A percentile compares a stretch with the other conserved stretches of the same genome.
Conservation (phyloP, 148 eudicot species). For the Rhododendron williamsianum region DNA sequence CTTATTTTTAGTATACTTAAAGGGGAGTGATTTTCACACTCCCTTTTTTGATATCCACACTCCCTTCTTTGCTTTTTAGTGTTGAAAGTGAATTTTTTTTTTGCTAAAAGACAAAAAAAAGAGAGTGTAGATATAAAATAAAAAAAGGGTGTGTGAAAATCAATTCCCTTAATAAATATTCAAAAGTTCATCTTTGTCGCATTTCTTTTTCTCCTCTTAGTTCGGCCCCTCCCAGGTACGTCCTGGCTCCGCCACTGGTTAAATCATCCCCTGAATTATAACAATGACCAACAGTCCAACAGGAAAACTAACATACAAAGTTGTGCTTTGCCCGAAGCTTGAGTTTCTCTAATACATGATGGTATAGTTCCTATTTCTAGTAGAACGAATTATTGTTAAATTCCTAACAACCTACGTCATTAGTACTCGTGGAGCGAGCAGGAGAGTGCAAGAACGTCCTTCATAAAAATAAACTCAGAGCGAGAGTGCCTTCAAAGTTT, state of each 20-base stretch:
- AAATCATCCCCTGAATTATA: background rate
- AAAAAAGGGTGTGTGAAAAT: no score
- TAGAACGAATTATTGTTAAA: background rate
- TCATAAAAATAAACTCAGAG: background rate
- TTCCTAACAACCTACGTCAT: background rate
- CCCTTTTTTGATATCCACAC: no score
- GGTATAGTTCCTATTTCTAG: background rate
- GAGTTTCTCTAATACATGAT: background rate
- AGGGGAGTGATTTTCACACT: no score
- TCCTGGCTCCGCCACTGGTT: background rate
- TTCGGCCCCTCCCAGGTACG: no score
- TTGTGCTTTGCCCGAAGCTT: background rate
- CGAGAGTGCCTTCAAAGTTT: background rate
- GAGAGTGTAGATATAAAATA: no score
- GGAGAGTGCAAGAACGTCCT: background rate
- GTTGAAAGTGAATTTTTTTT: no score
- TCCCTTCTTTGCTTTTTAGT: no score
- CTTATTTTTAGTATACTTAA: no score
- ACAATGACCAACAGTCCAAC: background rate
- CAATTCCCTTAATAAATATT: no score
- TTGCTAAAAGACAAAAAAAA: no score
- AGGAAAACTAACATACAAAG: background rate
- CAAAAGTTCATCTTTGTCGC: no score
- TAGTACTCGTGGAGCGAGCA: background rate
- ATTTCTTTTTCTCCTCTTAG: no score